Percentiles rank a stretch among this genome's conserved stretches.
Conservation (phyloP, 2,329 filamentous ascomycete species). For the Rhexocercosporidium sp. region DNA sequence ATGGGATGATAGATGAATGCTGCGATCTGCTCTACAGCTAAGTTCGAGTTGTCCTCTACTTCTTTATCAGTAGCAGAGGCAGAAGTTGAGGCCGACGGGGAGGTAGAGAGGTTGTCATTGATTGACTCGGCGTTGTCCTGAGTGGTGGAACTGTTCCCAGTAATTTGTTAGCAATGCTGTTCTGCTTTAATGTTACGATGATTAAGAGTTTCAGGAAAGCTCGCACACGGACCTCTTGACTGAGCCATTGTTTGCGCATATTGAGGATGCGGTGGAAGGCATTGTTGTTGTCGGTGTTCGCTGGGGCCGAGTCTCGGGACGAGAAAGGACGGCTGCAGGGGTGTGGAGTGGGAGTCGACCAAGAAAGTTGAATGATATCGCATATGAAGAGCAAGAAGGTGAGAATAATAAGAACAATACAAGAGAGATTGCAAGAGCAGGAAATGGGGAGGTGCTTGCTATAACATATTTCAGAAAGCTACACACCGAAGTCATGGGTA, state of each 20-base stretch:
- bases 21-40: background rate
- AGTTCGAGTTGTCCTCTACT: background rate
- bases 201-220: background rate
- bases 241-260: conserved; percentile 22
- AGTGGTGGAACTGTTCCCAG: background rate
- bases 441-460: too few relatives aligned
- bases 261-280: conserved; percentile 19
- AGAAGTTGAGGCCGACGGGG: background rate
- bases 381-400: too few relatives aligned
- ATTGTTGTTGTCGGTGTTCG: background rate
- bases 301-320: too few relatives aligned
- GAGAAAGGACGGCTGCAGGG: too few relatives aligned
- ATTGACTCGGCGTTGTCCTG: background rate
- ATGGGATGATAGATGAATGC: background rate
- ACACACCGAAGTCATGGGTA: too few relatives aligned
- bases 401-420: too few relatives aligned
- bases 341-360: too few relatives aligned
- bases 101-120: background rate
- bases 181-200: background rate
- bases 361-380: too few relatives aligned
- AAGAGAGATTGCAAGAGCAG: too few relatives aligned
- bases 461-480: too few relatives aligned
- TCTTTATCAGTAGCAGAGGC: too few relatives aligned
- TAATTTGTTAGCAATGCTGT: background rate
- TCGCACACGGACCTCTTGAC: background rate